phyloP scores from a whole-genome alignment of 2,329 filamentous ascomycete species.

The Sclerotinia glacialis region DNA sequence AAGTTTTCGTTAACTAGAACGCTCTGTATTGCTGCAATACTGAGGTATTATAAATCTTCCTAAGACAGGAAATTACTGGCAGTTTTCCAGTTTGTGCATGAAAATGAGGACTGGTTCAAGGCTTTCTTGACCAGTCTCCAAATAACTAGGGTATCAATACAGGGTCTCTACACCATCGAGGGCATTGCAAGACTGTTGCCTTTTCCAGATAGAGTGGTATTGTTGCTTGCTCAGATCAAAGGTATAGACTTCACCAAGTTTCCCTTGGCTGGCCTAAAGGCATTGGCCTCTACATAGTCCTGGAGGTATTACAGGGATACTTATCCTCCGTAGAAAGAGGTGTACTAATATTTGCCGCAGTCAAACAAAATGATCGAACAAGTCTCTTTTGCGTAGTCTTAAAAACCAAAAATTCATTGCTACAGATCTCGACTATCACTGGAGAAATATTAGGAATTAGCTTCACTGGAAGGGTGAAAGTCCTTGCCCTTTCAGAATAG shows the following conservation, averaged over 20 bases:
- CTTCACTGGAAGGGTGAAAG: not conserved
- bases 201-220: not conserved
- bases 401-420: too few species aligned
- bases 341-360: not conserved
- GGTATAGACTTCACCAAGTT: not conserved
- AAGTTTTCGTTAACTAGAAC: not conserved
- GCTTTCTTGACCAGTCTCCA: not conserved
- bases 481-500: not conserved
- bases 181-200: not conserved
- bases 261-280: not conserved
- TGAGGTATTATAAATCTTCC: not conserved
- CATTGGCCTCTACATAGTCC: not conserved
- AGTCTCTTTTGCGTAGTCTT: not conserved
- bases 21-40: not conserved
- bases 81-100: not conserved
- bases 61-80: not conserved
- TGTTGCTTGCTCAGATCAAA: not conserved
- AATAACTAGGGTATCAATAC: not conserved
- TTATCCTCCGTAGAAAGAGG: not conserved
- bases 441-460: not conserved
- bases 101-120: not conserved
- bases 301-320: not conserved
- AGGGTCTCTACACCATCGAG: not conserved
- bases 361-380: not conserved
- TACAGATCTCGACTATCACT: not conserved